Conservation (phyloP, 768 basidiomycete species). For the Rhizopogon rudus region DNA sequence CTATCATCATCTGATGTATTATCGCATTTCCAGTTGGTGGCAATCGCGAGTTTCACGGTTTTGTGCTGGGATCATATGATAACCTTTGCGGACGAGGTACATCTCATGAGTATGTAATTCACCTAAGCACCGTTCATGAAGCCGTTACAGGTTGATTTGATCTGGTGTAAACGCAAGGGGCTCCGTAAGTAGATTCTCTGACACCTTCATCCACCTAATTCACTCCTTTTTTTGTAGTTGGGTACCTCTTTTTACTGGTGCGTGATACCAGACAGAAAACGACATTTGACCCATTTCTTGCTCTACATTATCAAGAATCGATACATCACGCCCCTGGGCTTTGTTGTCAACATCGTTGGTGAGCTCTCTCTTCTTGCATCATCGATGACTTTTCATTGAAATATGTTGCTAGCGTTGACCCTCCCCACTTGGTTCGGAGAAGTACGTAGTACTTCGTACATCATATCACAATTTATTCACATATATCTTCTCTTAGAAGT, state of each 20-base stretch:
- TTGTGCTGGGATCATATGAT: conserved; percentile 39
- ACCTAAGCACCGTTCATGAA: neutral
- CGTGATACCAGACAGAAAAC: conserved; percentile 1
- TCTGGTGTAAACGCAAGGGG: conserved; percentile 38
- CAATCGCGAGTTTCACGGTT: conserved; percentile 42
- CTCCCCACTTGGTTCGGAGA: neutral
- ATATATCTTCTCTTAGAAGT: neutral
- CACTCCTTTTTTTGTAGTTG: conserved; percentile 14
- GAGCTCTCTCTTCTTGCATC: neutral
- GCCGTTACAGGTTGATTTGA: conserved; percentile 21
- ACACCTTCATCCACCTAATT: conserved; percentile 28
- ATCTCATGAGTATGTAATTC: neutral
- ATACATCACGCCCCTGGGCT: conserved; percentile 53
- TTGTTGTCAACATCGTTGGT: conserved; percentile 44
- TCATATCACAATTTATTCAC: neutral
- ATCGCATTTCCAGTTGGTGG: conserved; percentile 35
- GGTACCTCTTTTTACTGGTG: conserved; percentile 31
- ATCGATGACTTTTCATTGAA: neutral
- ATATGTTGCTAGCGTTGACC: neutral
- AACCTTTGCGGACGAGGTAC: conserved; percentile 28
- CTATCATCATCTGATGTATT: neutral
- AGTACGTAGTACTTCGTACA: neutral
- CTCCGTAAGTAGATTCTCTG: conserved; percentile 30
- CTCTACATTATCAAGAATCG: conserved; percentile 38
- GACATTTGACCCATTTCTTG: neutral